These are phyloP conservation scores for Panaeolus papilionaceus DNA, from an alignment of 768 basidiomycete genomes.

Conservation along the genomic window DNA sequence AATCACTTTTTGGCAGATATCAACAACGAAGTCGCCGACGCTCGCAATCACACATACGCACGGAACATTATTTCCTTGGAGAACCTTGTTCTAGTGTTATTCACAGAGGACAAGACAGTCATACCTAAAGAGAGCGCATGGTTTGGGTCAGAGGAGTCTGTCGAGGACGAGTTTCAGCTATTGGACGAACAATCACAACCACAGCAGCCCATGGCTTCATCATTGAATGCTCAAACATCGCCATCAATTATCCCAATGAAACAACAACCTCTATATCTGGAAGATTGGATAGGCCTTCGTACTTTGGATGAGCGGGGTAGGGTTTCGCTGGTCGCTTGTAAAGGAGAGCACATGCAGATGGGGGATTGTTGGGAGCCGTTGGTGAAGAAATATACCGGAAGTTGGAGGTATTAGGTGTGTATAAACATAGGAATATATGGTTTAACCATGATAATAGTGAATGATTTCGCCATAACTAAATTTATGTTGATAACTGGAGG, in stretches of 20 bases:
- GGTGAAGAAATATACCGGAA: slow-evolving; percentile 49
- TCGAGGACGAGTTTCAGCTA: slow-evolving; percentile 29
- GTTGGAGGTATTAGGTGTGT: not conserved
- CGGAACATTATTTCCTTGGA: slow-evolving; percentile 65
- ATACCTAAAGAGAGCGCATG: slow-evolving; percentile 86
- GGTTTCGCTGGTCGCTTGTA: slow-evolving; percentile 66
- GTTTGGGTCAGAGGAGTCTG: slow-evolving; percentile 77
- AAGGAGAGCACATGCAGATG: slow-evolving; percentile 81
- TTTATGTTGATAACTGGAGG: too few species aligned
- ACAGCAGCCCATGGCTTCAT: not conserved
- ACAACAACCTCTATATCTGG: slow-evolving; percentile 70
- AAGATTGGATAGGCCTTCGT: slow-evolving; percentile 85
- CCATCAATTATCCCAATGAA: slow-evolving; percentile 70
- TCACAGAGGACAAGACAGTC: slow-evolving; percentile 76
- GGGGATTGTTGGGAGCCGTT: slow-evolving; percentile 65
- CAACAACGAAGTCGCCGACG: slow-evolving; percentile 74
- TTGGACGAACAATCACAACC: slow-evolving; percentile 1
- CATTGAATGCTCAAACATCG: not conserved
- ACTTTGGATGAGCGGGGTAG: slow-evolving; percentile 69
- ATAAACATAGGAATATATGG: not conserved
- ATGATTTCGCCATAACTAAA: too few species aligned
- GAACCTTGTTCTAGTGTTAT: slow-evolving; percentile 76
- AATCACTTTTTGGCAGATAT: slow-evolving; percentile 76
- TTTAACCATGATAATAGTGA: too few species aligned
- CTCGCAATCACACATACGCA: slow-evolving; percentile 65